Conservation (phyloP, 805 yeast species). For the Kuraishia hungarica region DNA sequence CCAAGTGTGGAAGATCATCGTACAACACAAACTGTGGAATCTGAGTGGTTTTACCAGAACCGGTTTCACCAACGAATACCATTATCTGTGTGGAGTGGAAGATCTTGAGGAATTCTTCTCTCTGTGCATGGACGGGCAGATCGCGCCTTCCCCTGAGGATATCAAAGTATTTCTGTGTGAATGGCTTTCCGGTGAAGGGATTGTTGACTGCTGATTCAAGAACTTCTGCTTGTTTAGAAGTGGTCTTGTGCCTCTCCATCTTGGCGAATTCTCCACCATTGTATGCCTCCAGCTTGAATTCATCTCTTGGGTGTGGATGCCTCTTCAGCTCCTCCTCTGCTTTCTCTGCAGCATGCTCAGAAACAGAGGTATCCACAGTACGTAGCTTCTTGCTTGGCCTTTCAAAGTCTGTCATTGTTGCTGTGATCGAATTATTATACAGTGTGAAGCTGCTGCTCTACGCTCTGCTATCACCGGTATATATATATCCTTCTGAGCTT, state of each 20-base stretch:
- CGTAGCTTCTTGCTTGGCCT: constrained; percentile 43
- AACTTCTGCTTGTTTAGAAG: constrained; percentile 50
- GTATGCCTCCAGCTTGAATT: constrained; percentile 37
- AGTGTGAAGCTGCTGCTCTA: too few species aligned
- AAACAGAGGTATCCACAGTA: constrained; percentile 39
- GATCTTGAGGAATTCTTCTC: constrained; percentile 77
- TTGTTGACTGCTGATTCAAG: constrained; percentile 55
- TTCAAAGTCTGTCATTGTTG: constrained; percentile 20
- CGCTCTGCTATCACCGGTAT: too few species aligned
- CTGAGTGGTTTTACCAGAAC: constrained; percentile 98
- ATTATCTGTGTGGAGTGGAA: constrained; percentile 86
- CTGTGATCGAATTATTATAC: neutral
- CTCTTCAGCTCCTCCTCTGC: constrained; percentile 45
- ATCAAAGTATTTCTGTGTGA: constrained; percentile 61
- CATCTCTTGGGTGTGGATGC: constrained; percentile 36
- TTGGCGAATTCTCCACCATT: constrained; percentile 59
- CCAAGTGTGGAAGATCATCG: constrained; percentile 87
- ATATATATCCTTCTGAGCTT: neutral
- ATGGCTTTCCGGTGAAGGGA: constrained; percentile 69
- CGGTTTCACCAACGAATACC: constrained; percentile 99
- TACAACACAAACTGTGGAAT: constrained; percentile 92
- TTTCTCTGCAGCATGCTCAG: constrained; percentile 59
- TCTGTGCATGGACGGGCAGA: constrained; percentile 89
- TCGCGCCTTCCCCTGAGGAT: constrained; percentile 76
- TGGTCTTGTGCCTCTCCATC: constrained; percentile 52